Percentiles rank a stretch among this genome's conserved stretches.
phyloP scores from a whole-genome alignment of 2,329 filamentous ascomycete genomes.

The Alternaria brassicicola region DNA sequence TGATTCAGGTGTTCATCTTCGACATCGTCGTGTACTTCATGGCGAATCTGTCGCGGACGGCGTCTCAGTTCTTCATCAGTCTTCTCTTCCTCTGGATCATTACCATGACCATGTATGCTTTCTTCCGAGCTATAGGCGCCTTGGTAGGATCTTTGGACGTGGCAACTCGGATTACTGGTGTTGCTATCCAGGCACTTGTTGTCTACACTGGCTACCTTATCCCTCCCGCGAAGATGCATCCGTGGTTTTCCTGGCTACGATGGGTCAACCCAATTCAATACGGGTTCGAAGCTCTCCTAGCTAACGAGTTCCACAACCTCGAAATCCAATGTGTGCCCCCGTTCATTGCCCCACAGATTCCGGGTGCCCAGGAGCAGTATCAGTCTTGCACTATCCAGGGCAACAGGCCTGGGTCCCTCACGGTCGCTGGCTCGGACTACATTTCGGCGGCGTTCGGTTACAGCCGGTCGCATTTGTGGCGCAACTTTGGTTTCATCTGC shows the following conservation, averaged over 20 bases:
- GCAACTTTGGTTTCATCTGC: slow-evolving; percentile 61
- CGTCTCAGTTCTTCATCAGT: slow-evolving; percentile 68
- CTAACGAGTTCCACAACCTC: slow-evolving; percentile 71
- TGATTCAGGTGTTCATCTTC: slow-evolving; percentile 65
- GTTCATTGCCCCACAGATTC: slow-evolving; percentile 62
- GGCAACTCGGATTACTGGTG: slow-evolving; percentile 50
- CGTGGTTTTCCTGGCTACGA: slow-evolving; percentile 49
- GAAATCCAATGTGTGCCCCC: slow-evolving; percentile 62
- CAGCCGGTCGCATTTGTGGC: slow-evolving; percentile 64
- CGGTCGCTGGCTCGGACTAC: slow-evolving; percentile 62
- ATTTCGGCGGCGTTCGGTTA: slow-evolving; percentile 63
- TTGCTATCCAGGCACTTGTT: slow-evolving; percentile 49
- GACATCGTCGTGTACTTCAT: slow-evolving; percentile 68
- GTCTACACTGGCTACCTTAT: slow-evolving; percentile 52
- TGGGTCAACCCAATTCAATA: slow-evolving; percentile 68
- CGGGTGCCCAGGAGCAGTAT: slow-evolving; percentile 54
- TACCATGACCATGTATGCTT: slow-evolving; percentile 53
- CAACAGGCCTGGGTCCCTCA: slow-evolving; percentile 57
- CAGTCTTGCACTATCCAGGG: slow-evolving; percentile 67
- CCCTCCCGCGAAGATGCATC: slow-evolving; percentile 49
- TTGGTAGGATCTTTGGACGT: slow-evolving; percentile 45
- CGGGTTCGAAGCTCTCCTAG: slow-evolving; percentile 69
- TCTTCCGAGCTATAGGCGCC: slow-evolving; percentile 49
- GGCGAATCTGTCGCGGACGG: slow-evolving; percentile 60
- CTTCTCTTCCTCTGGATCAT: slow-evolving; percentile 66